Percentiles rank a stretch among this genome's conserved stretches.
Conservation (phyloP, 1,284 basidiomycete species). For the Bothia castanella region DNA sequence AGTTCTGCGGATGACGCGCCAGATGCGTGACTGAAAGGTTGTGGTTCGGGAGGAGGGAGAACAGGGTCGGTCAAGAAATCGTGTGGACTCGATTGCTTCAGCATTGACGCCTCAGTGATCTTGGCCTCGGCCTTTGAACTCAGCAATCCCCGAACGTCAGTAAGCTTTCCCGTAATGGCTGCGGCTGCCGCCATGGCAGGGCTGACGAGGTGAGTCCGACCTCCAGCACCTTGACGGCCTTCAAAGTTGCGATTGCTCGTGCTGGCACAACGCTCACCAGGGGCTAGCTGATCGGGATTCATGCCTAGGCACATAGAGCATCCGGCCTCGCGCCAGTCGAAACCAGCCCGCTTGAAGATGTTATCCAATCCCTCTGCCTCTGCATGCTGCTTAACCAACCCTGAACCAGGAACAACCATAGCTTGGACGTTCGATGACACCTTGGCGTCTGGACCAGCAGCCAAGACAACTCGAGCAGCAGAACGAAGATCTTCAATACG, state of each 20-base stretch:
- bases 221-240: conserved; percentile 73
- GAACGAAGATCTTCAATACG: conserved; percentile 87
- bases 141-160: conserved; percentile 84
- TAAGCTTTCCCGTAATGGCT: conserved; percentile 84
- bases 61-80: conserved; percentile 78
- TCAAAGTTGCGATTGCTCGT: conserved; percentile 98
- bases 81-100: conserved; percentile 67
- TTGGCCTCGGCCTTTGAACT: conserved; percentile 47
- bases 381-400: conserved; percentile 91
- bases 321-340: conserved; percentile 96
- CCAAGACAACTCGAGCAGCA: conserved; percentile 79
- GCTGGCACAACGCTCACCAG: conserved; percentile 90
- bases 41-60: conserved; percentile 61
- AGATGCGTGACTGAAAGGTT: conserved; percentile 38
- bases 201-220: conserved; percentile 88
- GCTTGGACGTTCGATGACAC: conserved; percentile 80
- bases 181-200: conserved; percentile 97
- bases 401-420: conserved; percentile 96
- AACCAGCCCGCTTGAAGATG: conserved; percentile 91
- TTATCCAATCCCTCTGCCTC: conserved; percentile 90
- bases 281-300: conserved; percentile 93
- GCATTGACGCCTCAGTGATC: conserved; percentile 44
- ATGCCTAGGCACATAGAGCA: conserved; percentile 98
- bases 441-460: conserved; percentile 72
- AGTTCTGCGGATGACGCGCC: conserved; percentile 36